Conservation (phyloP, 768 basidiomycete species). For the Suillus clintonianus region DNA sequence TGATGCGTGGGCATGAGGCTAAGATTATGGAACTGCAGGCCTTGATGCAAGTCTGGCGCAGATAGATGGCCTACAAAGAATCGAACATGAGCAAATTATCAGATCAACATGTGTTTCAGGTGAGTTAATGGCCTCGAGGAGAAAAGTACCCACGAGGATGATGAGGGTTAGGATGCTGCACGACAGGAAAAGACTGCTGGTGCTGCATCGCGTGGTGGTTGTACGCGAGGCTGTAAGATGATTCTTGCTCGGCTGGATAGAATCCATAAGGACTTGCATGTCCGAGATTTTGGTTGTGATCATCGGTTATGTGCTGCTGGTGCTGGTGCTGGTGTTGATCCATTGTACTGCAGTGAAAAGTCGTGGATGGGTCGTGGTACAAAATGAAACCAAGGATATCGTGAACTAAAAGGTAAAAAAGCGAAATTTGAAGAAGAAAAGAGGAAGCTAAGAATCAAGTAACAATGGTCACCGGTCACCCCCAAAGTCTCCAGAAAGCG, state of each 20-base stretch:
- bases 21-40: slow-evolving; percentile 60
- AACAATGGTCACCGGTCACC: slow-evolving; percentile 25
- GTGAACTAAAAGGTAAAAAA: slow-evolving; percentile 36
- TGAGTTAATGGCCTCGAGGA: slow-evolving; percentile 40
- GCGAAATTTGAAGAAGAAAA: slow-evolving; percentile 36
- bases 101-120: slow-evolving; percentile 64
- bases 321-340: slow-evolving; percentile 41
- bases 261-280: slow-evolving; percentile 48
- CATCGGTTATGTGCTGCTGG: slow-evolving; percentile 48
- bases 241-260: slow-evolving; percentile 57
- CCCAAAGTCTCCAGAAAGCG: slow-evolving; percentile 14
- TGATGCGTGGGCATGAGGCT: slow-evolving; percentile 70
- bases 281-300: slow-evolving; percentile 44
- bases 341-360: slow-evolving; percentile 47
- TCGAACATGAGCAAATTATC: slow-evolving; percentile 54
- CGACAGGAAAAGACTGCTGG: slow-evolving; percentile 55
- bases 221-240: slow-evolving; percentile 55
- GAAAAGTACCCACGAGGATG: slow-evolving; percentile 70
- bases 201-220: slow-evolving; percentile 51
- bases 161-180: slow-evolving; percentile 58
- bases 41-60: slow-evolving; percentile 69
- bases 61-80: slow-evolving; percentile 61
- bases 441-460: slow-evolving; percentile 33
- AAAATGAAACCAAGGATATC: slow-evolving; percentile 31
- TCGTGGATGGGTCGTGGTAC: slow-evolving; percentile 36